phyloP scores from a whole-genome alignment of 2,329 filamentous ascomycete species.

The Lachnellula suecica region DNA sequence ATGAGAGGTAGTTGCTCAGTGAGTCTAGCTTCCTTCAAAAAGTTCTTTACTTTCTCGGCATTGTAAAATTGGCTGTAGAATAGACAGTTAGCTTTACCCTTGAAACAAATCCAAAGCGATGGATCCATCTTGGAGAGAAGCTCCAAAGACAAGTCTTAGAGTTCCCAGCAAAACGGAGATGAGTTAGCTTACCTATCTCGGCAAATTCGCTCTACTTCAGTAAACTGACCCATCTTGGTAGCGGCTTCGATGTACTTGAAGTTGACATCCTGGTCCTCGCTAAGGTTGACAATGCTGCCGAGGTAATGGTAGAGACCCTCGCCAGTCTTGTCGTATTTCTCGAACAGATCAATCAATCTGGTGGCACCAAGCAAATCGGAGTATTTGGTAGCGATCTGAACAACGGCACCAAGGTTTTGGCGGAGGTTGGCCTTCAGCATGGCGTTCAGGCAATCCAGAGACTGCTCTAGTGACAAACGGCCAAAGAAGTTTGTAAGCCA shows the following conservation, averaged over 20 bases:
- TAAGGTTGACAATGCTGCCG: conserved; percentile 95
- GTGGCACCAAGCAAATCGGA: conserved; percentile 90
- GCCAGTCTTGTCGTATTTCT: conserved; percentile 88
- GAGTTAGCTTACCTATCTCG: conserved; percentile 63
- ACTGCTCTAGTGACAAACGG: conserved; percentile 91
- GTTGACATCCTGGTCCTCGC: conserved; percentile 90
- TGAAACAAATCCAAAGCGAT: too few species aligned
- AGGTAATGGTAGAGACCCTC: conserved; percentile 99
- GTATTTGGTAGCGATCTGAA: conserved; percentile 96
- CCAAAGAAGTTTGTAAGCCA: conserved; percentile 94
- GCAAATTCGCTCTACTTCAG: conserved; percentile 96
- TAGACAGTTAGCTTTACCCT: not conserved
- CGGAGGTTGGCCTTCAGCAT: conserved; percentile 98
- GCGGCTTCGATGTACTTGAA: conserved; percentile 99
- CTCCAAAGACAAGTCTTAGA: too few species aligned
- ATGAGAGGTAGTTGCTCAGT: conserved; percentile 93
- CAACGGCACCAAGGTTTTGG: conserved; percentile 91
- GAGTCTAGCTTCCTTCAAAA: conserved; percentile 92
- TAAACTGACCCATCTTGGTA: conserved; percentile 88
- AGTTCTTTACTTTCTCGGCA: conserved; percentile 97
- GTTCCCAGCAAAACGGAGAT: too few species aligned
- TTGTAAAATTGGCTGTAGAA: conserved; percentile 56
- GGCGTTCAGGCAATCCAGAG: conserved; percentile 87
- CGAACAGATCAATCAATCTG: conserved; percentile 86
- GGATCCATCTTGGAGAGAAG: too few species aligned